Base-by-base conservation (phyloP, 2,329 filamentous ascomycete genomes). In the Pseudogymnoascus sp. region DNA sequence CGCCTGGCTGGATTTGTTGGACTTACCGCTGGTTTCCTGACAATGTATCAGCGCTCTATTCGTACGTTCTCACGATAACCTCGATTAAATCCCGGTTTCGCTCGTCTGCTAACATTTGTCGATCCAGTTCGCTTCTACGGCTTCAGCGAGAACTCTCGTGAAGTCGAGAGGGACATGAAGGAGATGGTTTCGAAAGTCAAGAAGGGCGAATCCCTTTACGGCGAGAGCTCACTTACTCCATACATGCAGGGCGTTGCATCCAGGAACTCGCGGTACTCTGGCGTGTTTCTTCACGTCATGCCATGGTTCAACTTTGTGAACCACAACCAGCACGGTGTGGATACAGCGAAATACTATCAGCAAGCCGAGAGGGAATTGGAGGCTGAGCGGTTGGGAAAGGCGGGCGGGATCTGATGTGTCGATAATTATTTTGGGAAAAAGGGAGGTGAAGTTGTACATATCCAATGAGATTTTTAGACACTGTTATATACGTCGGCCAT, bases 261-360 rank as follows among this genome's bases (percentile, higher is more conserved):
- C 64, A 83, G 94, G 70, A 96, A 99, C 80, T 96, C 92, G 72
- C 84, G 94, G 73, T 97, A 96, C 81, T 88, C 90, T 38, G 89
- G 89, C 41, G 81, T 94, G 33, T 94, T 93, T 76, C 79, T 90
- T 67, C 89, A 92, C 73, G 85, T 93, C 62, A 79, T 99, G 62
- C 92, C 93, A 39, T 97, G 92, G 94, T 93, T 96, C 79, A 99
- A 99, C 81, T 89, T 99, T 78, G 93, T 96, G 72, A 97, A 99
- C 78, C 94, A 99, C 78, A 87, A 85, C 74, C 80, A 95, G 84
- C 94, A 99, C 75, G 94, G 94, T 69, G 90, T 99, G 64, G 94
- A 99, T 75, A 99, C 94, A 33, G 92, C 93, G 67, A 99, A 99
- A 80, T 99, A 99, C 80, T 99, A 96, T 78, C 88, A 88, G 74